Percentiles rank a stretch among this genome's conserved stretches.
Evolutionary conservation across 768 basidiomycete genomes (phyloP).

Genomic region (Albatrellus ellisii): DNA sequence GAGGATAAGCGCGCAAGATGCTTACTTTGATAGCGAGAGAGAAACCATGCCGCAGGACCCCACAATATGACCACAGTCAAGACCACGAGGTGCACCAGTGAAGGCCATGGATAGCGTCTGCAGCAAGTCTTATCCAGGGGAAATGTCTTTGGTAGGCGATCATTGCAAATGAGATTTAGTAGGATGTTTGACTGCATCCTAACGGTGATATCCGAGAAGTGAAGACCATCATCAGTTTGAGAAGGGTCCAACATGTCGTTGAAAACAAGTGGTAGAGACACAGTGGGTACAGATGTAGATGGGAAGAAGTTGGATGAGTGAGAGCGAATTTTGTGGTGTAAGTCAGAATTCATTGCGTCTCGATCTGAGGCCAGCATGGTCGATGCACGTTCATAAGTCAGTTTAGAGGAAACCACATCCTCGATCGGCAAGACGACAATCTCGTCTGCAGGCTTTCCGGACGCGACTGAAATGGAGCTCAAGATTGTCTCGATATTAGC

Average conservation of each 20-base stretch:
- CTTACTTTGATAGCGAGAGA: conserved; percentile 19
- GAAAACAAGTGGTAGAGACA: conserved; percentile 60
- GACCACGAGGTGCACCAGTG: conserved; percentile 39
- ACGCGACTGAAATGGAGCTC: conserved; percentile 26
- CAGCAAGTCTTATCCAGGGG: conserved; percentile 76
- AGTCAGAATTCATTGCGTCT: conserved; percentile 84
- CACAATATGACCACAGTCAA: conserved; percentile 32
- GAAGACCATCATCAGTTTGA: conserved; percentile 76
- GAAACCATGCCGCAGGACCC: conserved; percentile 35
- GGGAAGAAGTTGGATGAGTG: conserved; percentile 14
- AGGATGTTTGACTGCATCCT: conserved; percentile 65
- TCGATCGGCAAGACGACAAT: conserved; percentile 73
- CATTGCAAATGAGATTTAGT: conserved; percentile 74
- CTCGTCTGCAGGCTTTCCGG: conserved; percentile 43
- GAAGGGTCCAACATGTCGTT: conserved; percentile 65
- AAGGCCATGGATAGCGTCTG: conserved; percentile 57
- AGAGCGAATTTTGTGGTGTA: conserved; percentile 51
- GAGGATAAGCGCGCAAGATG: neutral
- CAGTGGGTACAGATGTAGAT: no score
- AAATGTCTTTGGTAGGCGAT: conserved; percentile 42
- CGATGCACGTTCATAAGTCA: conserved; percentile 46
- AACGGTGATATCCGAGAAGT: conserved; percentile 53
- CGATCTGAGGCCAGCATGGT: conserved; percentile 72
- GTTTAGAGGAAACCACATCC: conserved; percentile 49
- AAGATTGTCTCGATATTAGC: conserved; percentile 58